Base-by-base conservation (phyloP, 83 land plant genomes). In the Diphasiastrum complanatum region DNA sequence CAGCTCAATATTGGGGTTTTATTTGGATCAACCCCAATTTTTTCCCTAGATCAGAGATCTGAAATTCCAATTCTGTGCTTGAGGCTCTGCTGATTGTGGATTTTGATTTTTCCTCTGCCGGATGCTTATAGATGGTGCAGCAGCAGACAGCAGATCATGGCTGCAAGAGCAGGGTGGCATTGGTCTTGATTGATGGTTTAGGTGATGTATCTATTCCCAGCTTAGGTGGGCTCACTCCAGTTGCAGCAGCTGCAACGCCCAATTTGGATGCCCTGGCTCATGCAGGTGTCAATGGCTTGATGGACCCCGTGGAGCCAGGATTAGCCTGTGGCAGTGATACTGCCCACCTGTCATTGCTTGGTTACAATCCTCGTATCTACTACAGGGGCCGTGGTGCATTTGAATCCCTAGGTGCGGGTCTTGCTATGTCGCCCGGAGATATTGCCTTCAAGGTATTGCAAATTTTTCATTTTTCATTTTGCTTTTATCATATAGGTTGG, bases 261-360 rank as follows among this genome's bases (percentile, higher is more conserved):
- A 85, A 83, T 38, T 54, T 93, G 78, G 92, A 93, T 75, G 86
- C 99, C 5, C 78, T 93, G 57, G 99, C 99, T 43, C 75, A 81
- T 22, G 96, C 92, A 36, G 96, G 99, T 1, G 78, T 89, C 19
- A 93, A 81, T 74, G 99, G 99, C 37, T 71, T 93, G 6, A 93
- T 93, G 99, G 99, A 93, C 60, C 99, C 99, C 8, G 99, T 93
- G 49, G 99, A 93, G 72, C 84, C 95, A 10, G 99, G 99, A 4
- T 80, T 93, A 63, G 91, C 81, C 34, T 93, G 99, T 67, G 99
- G 99, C 11, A 93, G 96, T 67, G 99, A 93, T 71, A 93, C 96
- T 11, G 96, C 99, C 5, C 99, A 93, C 47, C 89, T 93, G 61
- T 93, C 99, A 22, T 45, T 93, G 43, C 46, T 89, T 63, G 99